Percentiles rank a stretch among this genome's conserved stretches.
Evolutionary conservation across 352 stramenopile genomes (phyloP).

Genomic region (Peronospora tabacina): DNA sequence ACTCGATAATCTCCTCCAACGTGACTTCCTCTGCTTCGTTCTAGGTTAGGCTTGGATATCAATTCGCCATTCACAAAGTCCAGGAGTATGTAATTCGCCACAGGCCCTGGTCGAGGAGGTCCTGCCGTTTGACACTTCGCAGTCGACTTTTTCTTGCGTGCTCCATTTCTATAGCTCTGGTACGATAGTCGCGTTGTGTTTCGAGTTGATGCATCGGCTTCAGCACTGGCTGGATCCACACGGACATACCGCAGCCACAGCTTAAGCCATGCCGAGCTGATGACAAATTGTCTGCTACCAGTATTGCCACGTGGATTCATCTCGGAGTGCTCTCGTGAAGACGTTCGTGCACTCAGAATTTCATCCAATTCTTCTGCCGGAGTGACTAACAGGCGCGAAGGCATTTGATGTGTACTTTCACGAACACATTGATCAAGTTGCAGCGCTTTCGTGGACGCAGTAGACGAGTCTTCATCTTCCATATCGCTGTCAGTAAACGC

Average conservation of each 20-base stretch:
- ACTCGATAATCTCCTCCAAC: slow-evolving; percentile 46
- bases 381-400: slow-evolving; percentile 25
- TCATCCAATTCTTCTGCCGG: slow-evolving; percentile 49
- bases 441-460: slow-evolving; percentile 21
- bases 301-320: slow-evolving; percentile 4
- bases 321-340: slow-evolving; percentile 22
- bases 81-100: slow-evolving; percentile 58
- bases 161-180: slow-evolving; percentile 1
- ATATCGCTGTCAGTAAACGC: slow-evolving; percentile 20
- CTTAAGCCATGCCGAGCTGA: slow-evolving; percentile 53
- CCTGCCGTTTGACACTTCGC: slow-evolving; percentile 9
- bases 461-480: slow-evolving; percentile 27
- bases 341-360: slow-evolving; percentile 34
- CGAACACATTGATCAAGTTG: slow-evolving; percentile 15
- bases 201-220: slow-evolving; percentile 1
- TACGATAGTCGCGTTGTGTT: slow-evolving; percentile 6
- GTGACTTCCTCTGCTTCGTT: slow-evolving; percentile 35
- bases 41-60: slow-evolving; percentile 34
- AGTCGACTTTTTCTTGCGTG: slow-evolving; percentile 5
- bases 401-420: slow-evolving; percentile 21
- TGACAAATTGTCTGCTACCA: slow-evolving; percentile 38
- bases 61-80: slow-evolving; percentile 61
- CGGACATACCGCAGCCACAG: slow-evolving; percentile 66
- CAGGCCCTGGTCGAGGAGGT: slow-evolving; percentile 37
- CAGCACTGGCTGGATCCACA: slow-evolving; percentile 26